Evolutionary conservation across 352 stramenopile species (phyloP).

Genomic region (Pythium insidiosum): DNA sequence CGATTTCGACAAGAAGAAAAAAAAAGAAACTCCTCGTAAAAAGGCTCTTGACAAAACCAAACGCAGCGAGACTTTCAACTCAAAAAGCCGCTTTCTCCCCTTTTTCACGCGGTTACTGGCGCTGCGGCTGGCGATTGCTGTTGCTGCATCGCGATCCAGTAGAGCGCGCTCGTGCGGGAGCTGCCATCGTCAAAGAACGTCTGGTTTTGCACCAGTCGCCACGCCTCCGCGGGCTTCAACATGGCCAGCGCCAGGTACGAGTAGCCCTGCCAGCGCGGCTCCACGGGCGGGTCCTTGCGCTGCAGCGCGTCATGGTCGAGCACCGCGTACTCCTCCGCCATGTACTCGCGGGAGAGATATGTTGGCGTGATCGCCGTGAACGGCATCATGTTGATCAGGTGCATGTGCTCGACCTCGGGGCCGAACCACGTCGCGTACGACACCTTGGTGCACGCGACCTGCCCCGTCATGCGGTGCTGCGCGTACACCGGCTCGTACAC

Average conservation of each 20-base stretch:
- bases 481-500: constrained; percentile 75
- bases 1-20: too few relatives aligned
- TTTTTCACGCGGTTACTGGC: too few relatives aligned
- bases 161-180: constrained; percentile 85
- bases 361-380: constrained; percentile 83
- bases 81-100: too few relatives aligned
- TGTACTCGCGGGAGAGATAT: constrained; percentile 60
- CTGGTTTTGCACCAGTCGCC: constrained; percentile 53
- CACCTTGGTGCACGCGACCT: constrained; percentile 71
- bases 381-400: constrained; percentile 89
- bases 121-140: too few relatives aligned
- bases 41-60: too few relatives aligned
- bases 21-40: too few relatives aligned
- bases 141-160: constrained; percentile 81
- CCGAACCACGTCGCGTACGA: constrained; percentile 87
- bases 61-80: too few relatives aligned
- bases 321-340: constrained; percentile 74
- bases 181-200: constrained; percentile 82
- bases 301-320: constrained; percentile 65
- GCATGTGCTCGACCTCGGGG: constrained; percentile 77
- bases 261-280: constrained; percentile 79
- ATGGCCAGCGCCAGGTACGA: constrained; percentile 81
- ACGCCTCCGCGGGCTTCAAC: constrained; percentile 61
- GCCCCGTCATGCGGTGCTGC: constrained; percentile 80
- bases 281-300: constrained; percentile 45